Conservation (phyloP, 2,329 filamentous ascomycete species). For the Scortechinia acanthostroma region DNA sequence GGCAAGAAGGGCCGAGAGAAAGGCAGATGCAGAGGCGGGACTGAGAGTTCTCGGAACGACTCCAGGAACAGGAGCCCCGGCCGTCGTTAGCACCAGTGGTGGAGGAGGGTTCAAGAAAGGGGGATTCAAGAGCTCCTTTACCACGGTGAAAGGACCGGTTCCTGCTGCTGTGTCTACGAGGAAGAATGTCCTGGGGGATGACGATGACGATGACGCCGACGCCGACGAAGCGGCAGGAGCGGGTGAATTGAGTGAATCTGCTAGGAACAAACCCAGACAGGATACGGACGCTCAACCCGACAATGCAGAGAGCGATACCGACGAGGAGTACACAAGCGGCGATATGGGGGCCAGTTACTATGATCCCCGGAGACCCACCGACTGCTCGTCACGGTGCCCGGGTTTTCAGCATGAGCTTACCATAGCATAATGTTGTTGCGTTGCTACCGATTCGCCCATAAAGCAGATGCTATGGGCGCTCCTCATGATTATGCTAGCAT, state of each 20-base stretch:
- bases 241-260: background rate
- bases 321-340: background rate
- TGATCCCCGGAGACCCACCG: background rate
- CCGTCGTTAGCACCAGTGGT: background rate
- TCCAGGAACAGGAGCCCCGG: background rate
- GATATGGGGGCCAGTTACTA: background rate
- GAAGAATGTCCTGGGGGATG: conserved; percentile 1
- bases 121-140: conserved; percentile 2
- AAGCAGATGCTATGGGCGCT: too few species aligned
- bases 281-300: background rate
- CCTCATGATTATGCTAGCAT: too few species aligned
- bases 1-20: background rate
- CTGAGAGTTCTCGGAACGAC: background rate
- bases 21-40: background rate
- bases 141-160: background rate
- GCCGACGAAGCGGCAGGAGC: background rate
- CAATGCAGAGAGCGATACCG: background rate
- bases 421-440: too few species aligned
- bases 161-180: background rate
- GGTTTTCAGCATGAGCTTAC: too few species aligned
- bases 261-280: background rate
- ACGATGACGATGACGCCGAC: background rate
- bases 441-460: too few species aligned
- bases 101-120: conserved; percentile 1
- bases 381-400: background rate